These are phyloP conservation scores for Torulaspora quercuum DNA, from an alignment of 805 yeast genomes.

Conservation along the genomic window DNA sequence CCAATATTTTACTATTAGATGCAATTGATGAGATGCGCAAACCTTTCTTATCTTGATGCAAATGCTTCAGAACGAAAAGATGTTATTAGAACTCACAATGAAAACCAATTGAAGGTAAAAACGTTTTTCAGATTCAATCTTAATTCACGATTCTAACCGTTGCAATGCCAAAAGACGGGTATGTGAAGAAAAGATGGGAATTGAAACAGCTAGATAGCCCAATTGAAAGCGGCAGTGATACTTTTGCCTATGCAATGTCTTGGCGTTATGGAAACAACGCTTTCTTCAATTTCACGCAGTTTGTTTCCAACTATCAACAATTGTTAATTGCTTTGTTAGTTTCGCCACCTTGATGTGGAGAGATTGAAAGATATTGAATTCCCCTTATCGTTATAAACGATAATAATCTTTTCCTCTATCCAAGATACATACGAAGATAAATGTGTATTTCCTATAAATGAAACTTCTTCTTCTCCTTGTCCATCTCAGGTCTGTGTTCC, in stretches of 20 bases:
- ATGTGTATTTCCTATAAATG: constrained; percentile 48
- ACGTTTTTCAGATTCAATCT: no score
- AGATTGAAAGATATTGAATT: constrained; percentile 3
- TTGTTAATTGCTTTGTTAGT: constrained; percentile 1
- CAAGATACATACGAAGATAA: background rate
- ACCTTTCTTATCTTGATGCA: no score
- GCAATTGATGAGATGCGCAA: no score
- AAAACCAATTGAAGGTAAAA: no score
- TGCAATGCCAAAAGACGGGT: no score
- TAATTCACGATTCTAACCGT: no score
- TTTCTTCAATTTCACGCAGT: background rate
- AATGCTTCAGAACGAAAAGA: no score
- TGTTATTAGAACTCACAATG: no score
- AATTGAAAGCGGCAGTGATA: background rate
- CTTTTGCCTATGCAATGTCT: no score
- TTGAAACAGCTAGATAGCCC: background rate
- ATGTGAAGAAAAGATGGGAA: no score
- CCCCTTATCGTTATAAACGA: constrained; percentile 15
- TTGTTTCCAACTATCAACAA: background rate
- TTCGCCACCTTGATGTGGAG: constrained; percentile 16
- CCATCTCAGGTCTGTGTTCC: constrained; percentile 97
- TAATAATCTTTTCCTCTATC: background rate
- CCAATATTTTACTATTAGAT: no score
- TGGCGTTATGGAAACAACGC: constrained; percentile 1
- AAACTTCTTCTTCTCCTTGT: constrained; percentile 90